A percentile compares a stretch with the other conserved stretches of the same genome.
phyloP scores from a whole-genome alignment of 1,139 yeast genomes.

The Pneumocystis sp. region DNA sequence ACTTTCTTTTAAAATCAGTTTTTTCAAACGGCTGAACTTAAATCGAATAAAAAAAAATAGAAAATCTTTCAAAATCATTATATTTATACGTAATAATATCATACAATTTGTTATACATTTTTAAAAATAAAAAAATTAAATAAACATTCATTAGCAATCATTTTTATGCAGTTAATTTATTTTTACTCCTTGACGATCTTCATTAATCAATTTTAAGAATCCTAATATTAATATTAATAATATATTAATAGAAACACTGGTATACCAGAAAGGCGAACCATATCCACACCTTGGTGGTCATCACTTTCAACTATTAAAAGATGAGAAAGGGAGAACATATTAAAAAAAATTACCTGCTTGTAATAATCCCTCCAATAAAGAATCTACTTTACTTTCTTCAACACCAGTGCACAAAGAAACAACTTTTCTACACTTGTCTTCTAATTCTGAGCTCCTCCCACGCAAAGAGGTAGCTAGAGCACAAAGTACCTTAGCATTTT shows the following conservation, averaged over 20 bases:
- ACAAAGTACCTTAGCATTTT: constrained; percentile 41
- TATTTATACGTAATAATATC: background rate
- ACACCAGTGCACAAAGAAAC: constrained; percentile 86
- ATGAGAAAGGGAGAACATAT: background rate
- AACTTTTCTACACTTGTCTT: constrained; percentile 73
- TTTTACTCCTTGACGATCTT: background rate
- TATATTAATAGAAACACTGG: constrained; percentile 20
- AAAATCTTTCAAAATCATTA: background rate
- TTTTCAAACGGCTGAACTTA: background rate
- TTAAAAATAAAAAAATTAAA: background rate
- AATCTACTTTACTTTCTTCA: constrained; percentile 63
- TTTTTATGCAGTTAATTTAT: background rate
- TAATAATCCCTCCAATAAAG: constrained; percentile 64
- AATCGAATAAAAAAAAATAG: background rate
- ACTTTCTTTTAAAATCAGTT: background rate
- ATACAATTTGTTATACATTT: background rate
- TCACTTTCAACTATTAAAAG: constrained; percentile 43
- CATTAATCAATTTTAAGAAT: constrained; percentile 20
- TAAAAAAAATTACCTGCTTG: constrained; percentile 40
- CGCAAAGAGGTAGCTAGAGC: constrained; percentile 37
- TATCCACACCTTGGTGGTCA: constrained; percentile 40
- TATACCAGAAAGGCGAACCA: constrained; percentile 38
- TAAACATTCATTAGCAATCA: background rate
- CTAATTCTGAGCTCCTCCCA: constrained; percentile 46
- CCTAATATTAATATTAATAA: constrained; percentile 8